phyloP scores from a whole-genome alignment of 2,329 filamentous ascomycete species.

The Xylaria hypoxylon region DNA sequence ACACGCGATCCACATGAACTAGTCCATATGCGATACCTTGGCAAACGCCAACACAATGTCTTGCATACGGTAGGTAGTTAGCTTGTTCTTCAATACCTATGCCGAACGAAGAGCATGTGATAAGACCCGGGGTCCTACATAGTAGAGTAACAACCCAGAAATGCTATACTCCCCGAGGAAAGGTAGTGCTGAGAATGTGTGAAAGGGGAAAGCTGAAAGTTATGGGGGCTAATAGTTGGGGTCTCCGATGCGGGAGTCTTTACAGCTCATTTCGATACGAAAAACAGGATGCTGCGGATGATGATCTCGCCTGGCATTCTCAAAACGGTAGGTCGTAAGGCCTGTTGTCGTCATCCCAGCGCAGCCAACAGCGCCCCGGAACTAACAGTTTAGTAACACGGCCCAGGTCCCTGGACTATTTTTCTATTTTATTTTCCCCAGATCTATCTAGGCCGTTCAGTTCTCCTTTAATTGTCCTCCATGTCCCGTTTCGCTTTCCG shows the following conservation, averaged over 20 bases:
- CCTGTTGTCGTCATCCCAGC: constrained; percentile 11
- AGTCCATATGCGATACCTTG: constrained; percentile 12
- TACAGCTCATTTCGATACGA: constrained; percentile 24
- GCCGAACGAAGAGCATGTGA: background rate
- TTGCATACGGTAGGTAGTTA: constrained; percentile 22
- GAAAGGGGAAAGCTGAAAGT: constrained; percentile 12
- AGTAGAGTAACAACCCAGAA: background rate
- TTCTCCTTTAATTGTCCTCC: constrained; percentile 14
- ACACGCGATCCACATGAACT: background rate
- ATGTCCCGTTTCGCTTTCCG: constrained; percentile 14
- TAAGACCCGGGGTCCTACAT: background rate
- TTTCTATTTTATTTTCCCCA: constrained; percentile 11
- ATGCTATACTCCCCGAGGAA: constrained; percentile 5
- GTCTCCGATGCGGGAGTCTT: constrained; percentile 16
- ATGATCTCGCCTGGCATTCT: constrained; percentile 30
- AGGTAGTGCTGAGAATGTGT: constrained; percentile 3
- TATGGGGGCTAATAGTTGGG: constrained; percentile 4
- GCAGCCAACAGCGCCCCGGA: constrained; percentile 14
- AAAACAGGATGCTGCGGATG: constrained; percentile 10
- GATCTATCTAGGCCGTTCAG: background rate
- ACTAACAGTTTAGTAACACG: constrained; percentile 25
- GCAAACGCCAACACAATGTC: constrained; percentile 19
- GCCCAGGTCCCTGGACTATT: constrained; percentile 10
- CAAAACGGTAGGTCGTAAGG: constrained; percentile 35
- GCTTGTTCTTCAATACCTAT: background rate